These are phyloP conservation scores for Tylopilus sp. DNA, from an alignment of 768 basidiomycete species.

Conservation along the genomic window DNA sequence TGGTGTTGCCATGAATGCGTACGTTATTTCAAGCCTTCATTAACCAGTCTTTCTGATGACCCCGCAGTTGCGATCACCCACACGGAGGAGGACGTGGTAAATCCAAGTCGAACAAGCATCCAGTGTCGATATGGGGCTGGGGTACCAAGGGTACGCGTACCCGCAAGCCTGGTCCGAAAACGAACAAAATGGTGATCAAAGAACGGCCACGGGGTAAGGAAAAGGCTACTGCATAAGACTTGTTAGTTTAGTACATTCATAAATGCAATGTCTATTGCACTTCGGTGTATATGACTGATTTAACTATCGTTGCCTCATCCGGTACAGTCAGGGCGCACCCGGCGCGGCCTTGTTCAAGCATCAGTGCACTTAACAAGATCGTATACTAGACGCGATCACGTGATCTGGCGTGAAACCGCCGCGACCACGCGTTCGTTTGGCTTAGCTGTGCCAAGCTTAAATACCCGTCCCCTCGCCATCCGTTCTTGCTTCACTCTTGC, in stretches of 20 bases:
- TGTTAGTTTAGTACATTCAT: too few relatives aligned
- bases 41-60: background rate
- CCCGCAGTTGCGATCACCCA: slow-evolving; percentile 76
- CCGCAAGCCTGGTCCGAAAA: slow-evolving; percentile 86
- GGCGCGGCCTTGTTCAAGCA: too few relatives aligned
- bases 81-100: slow-evolving; percentile 98
- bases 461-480: slow-evolving; percentile 13
- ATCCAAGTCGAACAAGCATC: slow-evolving; percentile 94
- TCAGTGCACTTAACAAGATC: too few relatives aligned
- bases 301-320: too few relatives aligned
- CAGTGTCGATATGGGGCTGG: slow-evolving; percentile 91
- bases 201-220: slow-evolving; percentile 78
- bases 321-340: too few relatives aligned
- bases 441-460: slow-evolving; percentile 18
- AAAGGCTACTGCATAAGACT: slow-evolving; percentile 24
- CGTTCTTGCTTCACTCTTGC: background rate
- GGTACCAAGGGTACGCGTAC: slow-evolving; percentile 90
- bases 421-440: slow-evolving; percentile 32
- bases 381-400: slow-evolving; percentile 26
- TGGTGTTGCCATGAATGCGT: slow-evolving; percentile 98
- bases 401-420: slow-evolving; percentile 24
- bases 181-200: slow-evolving; percentile 85
- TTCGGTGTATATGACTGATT: too few relatives aligned
- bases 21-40: slow-evolving; percentile 27
- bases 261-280: too few relatives aligned